Evolutionary conservation across 768 basidiomycete genomes (phyloP).

Genomic region (Xerocomellus chrysenteron): DNA sequence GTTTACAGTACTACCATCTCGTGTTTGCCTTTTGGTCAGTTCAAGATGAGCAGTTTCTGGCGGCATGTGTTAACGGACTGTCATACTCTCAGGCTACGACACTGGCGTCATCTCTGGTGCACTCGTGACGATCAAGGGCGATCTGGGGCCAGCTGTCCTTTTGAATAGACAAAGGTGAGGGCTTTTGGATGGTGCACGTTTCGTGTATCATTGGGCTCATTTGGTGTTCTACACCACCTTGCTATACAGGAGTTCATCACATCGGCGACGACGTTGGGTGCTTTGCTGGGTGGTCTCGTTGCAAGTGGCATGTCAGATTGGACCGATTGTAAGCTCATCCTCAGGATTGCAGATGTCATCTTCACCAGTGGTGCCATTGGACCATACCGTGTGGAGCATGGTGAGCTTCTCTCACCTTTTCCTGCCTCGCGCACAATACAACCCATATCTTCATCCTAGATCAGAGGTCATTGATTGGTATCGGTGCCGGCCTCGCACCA

Average conservation of each 20-base stretch:
- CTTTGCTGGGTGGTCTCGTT: conserved; percentile 68
- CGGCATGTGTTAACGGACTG: background rate
- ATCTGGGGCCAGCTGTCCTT: conserved; percentile 57
- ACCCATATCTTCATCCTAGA: too few relatives aligned
- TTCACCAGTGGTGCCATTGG: conserved; percentile 74
- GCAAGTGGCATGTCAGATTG: conserved; percentile 72
- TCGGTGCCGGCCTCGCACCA: too few relatives aligned
- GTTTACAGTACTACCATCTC: conserved; percentile 60
- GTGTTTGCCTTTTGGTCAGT: conserved; percentile 70
- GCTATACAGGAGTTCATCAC: conserved; percentile 60
- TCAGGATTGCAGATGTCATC: conserved; percentile 65
- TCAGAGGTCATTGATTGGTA: too few relatives aligned
- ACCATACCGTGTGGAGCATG: conserved; percentile 68
- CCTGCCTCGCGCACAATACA: too few relatives aligned
- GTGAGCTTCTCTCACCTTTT: too few relatives aligned
- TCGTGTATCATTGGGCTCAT: background rate
- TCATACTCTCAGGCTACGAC: conserved; percentile 58
- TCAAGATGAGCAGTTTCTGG: background rate
- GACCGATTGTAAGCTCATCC: conserved; percentile 63
- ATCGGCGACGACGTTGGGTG: conserved; percentile 74
- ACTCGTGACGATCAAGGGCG: conserved; percentile 68
- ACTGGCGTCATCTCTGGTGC: conserved; percentile 81
- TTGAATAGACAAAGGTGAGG: conserved; percentile 51
- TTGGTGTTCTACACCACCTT: background rate
- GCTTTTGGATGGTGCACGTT: background rate